Base-by-base conservation (phyloP, 1,139 yeast genomes). In the Entelexis sorbosivorans region DNA sequence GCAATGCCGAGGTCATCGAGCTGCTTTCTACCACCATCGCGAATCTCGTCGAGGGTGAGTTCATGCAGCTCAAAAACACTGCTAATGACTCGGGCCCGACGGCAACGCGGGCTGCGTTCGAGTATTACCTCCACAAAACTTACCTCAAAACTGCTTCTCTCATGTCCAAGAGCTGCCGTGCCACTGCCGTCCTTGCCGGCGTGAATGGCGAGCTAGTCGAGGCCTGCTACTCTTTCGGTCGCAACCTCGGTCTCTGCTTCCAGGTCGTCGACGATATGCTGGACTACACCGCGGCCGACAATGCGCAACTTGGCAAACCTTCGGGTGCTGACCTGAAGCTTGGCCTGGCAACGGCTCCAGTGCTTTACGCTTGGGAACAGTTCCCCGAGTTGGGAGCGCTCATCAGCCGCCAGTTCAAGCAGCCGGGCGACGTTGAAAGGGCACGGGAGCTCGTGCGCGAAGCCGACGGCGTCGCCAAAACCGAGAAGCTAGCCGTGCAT, bases 1-100 rank as follows among this genome's bases (percentile, higher is more conserved):
- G 96, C 64, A 89, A 91, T 65, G 93, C 96, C n/a, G 97, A 91
- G 70, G 98, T 91, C 48, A 89, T 88, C 57, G 98, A 91, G 69
- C 74, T 93, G 56, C 77, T 93, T 69, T 87, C 96, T 5, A 91
- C 96, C 8, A 84, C 96, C 38, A 91, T 91, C 65, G 98, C 97
- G 26, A 93, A 93, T 65, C 73, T 93, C 56, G 98, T 91, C 0
- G 98, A 93, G 69, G 98, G 98, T 46, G 98, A 91, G 68, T 89
- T 91, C 65, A 89, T 91, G 97, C 98, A 91, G 69, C 76, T 91
- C 70, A 89, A 89, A 61, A 91, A 91, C 67, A 87, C 96, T 0
- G 93, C 88, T 2, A 73, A 74, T 1, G 65, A 72, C 36, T 72
- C 73, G 1, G 65, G 72, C 32, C 72, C 78, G 24, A 75, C 83